These are phyloP conservation scores for Chloris gayana DNA, from an alignment of 176 grass and related monocot species.

Conservation along the genomic window DNA sequence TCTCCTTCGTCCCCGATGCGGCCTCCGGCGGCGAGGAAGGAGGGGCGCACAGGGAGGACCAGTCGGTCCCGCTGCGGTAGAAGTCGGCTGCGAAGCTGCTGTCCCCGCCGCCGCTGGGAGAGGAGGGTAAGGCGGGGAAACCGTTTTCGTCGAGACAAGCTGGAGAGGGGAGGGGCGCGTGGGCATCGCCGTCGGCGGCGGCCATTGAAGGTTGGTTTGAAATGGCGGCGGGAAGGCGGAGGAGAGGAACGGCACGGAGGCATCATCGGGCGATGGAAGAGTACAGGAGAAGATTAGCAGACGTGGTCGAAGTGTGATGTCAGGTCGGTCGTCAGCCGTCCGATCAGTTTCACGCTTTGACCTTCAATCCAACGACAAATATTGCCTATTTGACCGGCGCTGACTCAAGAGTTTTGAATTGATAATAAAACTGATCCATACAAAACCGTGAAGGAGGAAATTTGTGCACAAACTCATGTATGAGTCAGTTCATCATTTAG, in stretches of 20 bases:
- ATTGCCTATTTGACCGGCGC: no score
- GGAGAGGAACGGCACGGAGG: neutral
- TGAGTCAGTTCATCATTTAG: no score
- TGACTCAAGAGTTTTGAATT: no score
- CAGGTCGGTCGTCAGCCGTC: no score
- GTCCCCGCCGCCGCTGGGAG: neutral
- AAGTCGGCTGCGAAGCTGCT: slow-evolving; percentile 58
- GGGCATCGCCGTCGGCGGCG: slow-evolving; percentile 27
- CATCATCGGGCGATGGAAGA: neutral
- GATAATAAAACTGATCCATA: no score
- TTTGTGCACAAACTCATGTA: no score
- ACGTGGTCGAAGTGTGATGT: no score
- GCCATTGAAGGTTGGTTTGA: slow-evolving; percentile 50
- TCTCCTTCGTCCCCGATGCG: neutral
- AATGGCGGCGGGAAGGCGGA: slow-evolving; percentile 49
- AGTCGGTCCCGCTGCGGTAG: slow-evolving; percentile 65
- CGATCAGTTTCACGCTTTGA: no score
- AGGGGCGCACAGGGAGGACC: slow-evolving; percentile 46
- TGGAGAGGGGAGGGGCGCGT: neutral
- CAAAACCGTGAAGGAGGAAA: no score
- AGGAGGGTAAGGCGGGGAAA: slow-evolving; percentile 32
- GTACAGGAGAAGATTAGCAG: neutral
- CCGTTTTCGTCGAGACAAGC: slow-evolving; percentile 58
- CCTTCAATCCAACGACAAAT: no score
- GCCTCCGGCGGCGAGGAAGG: neutral